These are phyloP conservation scores for Colletotrichum neosansevieriae DNA, from an alignment of 2,329 filamentous ascomycete species.

Conservation along the genomic window DNA sequence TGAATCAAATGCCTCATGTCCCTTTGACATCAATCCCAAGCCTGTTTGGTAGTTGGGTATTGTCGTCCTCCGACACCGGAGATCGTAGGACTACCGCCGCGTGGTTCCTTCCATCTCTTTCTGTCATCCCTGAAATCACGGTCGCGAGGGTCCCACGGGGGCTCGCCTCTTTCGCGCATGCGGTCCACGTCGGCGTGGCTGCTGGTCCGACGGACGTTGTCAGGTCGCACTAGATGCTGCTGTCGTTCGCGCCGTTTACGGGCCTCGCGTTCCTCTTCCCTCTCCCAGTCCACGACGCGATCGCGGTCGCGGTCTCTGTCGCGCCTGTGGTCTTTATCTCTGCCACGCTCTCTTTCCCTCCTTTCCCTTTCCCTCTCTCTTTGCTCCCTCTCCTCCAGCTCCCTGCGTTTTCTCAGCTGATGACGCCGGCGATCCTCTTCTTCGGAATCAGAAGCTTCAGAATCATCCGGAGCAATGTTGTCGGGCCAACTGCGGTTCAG, in stretches of 20 bases:
- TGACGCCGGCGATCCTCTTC: constrained; percentile 48
- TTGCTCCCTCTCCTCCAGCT: constrained; percentile 45
- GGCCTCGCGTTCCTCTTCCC: constrained; percentile 49
- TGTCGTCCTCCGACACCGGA: constrained; percentile 40
- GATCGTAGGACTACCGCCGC: constrained; percentile 31
- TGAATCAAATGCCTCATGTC: neutral
- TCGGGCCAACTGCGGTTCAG: constrained; percentile 58
- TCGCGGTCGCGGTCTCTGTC: constrained; percentile 45
- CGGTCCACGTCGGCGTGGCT: constrained; percentile 64
- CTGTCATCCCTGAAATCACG: constrained; percentile 40
- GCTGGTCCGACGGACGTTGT: constrained; percentile 58
- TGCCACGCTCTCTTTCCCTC: constrained; percentile 54
- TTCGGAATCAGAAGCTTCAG: constrained; percentile 50
- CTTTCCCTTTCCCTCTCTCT: constrained; percentile 49
- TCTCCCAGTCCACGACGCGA: constrained; percentile 48
- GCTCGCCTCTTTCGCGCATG: constrained; percentile 34
- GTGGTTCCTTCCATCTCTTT: constrained; percentile 39
- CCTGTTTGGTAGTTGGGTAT: constrained; percentile 38
- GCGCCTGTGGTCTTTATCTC: constrained; percentile 48
- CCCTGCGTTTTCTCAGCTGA: constrained; percentile 33
- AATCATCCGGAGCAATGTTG: constrained; percentile 49
- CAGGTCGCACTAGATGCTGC: constrained; percentile 56
- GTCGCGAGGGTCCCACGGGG: constrained; percentile 37
- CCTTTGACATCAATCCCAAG: constrained; percentile 29
- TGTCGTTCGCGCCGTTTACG: constrained; percentile 47